Conservation (phyloP, 495 filamentous ascomycete species). For the Penicillium soppii region DNA sequence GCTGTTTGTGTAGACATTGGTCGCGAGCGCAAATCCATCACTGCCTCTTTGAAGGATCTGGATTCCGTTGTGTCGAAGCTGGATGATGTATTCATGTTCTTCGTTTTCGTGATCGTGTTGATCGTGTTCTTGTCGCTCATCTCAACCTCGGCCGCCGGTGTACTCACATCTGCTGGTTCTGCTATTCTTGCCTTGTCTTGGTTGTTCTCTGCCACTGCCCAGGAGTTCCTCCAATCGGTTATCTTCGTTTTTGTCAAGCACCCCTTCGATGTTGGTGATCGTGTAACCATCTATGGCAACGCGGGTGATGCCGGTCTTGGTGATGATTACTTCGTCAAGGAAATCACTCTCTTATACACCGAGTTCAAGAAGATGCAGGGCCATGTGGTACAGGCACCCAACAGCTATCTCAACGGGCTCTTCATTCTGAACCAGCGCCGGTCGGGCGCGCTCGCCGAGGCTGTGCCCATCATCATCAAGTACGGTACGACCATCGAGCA, state of each 20-base stretch:
- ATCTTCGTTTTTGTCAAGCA: slow-evolving; percentile 98
- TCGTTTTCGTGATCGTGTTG: slow-evolving; percentile 73
- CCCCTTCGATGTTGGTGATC: slow-evolving; percentile 94
- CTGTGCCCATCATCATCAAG: slow-evolving; percentile 77
- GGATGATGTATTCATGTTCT: slow-evolving; percentile 82
- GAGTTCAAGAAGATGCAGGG: slow-evolving; percentile 99
- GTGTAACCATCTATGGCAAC: slow-evolving; percentile 89
- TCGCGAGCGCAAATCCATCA: slow-evolving; percentile 91
- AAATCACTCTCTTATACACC: slow-evolving; percentile 91
- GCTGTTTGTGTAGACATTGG: slow-evolving; percentile 93
- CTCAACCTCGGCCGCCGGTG: slow-evolving; percentile 81
- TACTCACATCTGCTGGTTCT: slow-evolving; percentile 84
- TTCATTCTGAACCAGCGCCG: slow-evolving; percentile 95
- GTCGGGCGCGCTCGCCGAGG: slow-evolving; percentile 85
- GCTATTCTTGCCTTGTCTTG: slow-evolving; percentile 84
- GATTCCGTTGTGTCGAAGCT: slow-evolving; percentile 94
- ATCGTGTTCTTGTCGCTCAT: slow-evolving; percentile 88
- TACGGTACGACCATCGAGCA: slow-evolving; percentile 87
- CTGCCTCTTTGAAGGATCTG: slow-evolving; percentile 88
- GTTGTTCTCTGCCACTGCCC: slow-evolving; percentile 88
- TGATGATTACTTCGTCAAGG: slow-evolving; percentile 95
- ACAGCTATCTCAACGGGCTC: slow-evolving; percentile 86
- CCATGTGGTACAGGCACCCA: slow-evolving; percentile 92
- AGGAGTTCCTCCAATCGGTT: slow-evolving; percentile 88
- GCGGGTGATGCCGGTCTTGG: slow-evolving; percentile 72